These are phyloP conservation scores for Cinchona pubescens DNA, from an alignment of 257 asterid species.

Conservation along the genomic window DNA sequence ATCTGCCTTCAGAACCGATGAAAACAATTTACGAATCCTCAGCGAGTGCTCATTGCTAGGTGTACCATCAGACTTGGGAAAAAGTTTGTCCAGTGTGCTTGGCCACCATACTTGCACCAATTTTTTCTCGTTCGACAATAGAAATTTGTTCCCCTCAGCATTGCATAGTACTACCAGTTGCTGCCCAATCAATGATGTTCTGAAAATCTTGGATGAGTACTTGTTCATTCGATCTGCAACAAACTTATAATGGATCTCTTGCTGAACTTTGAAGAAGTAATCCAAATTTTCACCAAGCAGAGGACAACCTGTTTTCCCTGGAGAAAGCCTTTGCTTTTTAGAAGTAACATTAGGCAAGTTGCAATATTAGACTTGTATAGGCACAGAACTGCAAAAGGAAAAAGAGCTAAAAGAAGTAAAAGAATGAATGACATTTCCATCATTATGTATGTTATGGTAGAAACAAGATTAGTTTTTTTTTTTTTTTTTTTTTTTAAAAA, in stretches of 20 bases:
- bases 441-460: too few species aligned
- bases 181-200: constrained; percentile 10
- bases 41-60: constrained; percentile 12
- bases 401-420: too few species aligned
- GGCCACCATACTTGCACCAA: constrained; percentile 9
- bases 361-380: too few species aligned
- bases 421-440: not conserved
- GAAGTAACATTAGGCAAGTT: too few species aligned
- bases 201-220: constrained; percentile 3
- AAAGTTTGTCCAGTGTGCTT: constrained; percentile 14
- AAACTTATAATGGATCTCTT: not conserved
- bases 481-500: too few species aligned
- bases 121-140: constrained; percentile 1
- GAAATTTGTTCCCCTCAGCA: constrained; percentile 10
- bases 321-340: not conserved
- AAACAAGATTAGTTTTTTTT: too few species aligned
- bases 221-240: not conserved
- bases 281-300: constrained; percentile 15
- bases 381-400: too few species aligned
- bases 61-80: constrained; percentile 9
- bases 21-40: constrained; percentile 6
- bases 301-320: constrained; percentile 15
- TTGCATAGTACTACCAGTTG: not conserved
- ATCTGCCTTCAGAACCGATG: constrained; percentile 15
- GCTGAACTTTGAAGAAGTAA: not conserved